phyloP scores from a whole-genome alignment of 2,329 filamentous ascomycete species.

The Drechslerella dactyloides region DNA sequence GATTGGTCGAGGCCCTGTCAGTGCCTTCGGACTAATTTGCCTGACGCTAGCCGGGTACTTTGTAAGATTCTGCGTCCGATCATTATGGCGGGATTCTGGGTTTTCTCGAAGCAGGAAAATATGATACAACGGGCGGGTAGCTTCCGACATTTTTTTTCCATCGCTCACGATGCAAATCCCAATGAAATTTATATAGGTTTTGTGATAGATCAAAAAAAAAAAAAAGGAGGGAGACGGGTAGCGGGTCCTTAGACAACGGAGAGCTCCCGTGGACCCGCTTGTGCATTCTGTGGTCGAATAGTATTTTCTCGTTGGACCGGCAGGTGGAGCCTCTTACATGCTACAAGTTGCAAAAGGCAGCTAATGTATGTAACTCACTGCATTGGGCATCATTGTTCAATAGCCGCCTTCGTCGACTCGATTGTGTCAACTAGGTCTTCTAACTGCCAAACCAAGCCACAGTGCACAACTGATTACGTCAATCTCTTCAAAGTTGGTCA shows the following conservation, averaged over 20 bases:
- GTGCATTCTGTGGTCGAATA: conserved; percentile 13
- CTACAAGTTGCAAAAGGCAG: background rate
- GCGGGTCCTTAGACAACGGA: background rate
- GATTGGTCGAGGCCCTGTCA: background rate
- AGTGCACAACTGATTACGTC: conserved; percentile 19
- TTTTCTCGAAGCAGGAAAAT: background rate
- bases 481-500: conserved; percentile 16
- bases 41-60: background rate
- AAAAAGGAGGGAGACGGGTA: conserved; percentile 9
- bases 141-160: background rate
- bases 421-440: conserved; percentile 11
- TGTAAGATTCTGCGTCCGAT: background rate
- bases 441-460: conserved; percentile 6
- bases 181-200: background rate
- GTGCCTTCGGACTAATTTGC: background rate
- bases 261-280: conserved; percentile 24
- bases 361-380: too few relatives aligned
- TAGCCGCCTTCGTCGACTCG: background rate
- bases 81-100: background rate
- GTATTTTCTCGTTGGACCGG: conserved; percentile 20
- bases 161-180: background rate
- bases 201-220: conserved; percentile 23
- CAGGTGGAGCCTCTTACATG: conserved; percentile 21
- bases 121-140: background rate
- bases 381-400: background rate